phyloP scores from a whole-genome alignment of 176 grass and related monocot species.

The Ensete ventricosum region DNA sequence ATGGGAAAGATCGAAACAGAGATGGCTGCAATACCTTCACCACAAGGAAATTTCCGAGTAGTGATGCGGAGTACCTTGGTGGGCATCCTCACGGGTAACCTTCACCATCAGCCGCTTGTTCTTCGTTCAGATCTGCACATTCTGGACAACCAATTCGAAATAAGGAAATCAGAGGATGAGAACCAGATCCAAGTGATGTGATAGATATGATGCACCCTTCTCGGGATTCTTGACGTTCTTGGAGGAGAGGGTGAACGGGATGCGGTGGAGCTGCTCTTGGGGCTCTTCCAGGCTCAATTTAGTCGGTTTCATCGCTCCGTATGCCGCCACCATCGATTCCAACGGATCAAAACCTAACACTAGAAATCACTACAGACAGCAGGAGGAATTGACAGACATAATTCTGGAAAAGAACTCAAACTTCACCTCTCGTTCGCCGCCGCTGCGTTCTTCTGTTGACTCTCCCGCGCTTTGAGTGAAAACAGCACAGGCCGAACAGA shows the following conservation, averaged over 20 bases:
- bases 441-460: not conserved
- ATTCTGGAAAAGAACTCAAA: not conserved
- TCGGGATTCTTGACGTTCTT: slow-evolving; percentile 7
- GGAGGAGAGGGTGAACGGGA: slow-evolving; percentile 1
- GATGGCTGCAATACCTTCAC: not conserved
- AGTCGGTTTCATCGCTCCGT: not conserved
- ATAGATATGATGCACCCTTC: not conserved
- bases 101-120: not conserved
- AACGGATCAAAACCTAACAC: not conserved
- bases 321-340: not conserved
- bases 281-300: not conserved
- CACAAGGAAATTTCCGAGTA: slow-evolving; percentile 5
- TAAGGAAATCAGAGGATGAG: not conserved
- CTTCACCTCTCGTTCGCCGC: not conserved
- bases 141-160: not conserved
- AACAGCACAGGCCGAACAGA: not conserved
- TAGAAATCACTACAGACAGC: not conserved
- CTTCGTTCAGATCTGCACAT: slow-evolving; percentile 2
- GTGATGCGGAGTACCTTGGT: slow-evolving; percentile 6
- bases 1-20: not conserved
- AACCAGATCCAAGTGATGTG: not conserved
- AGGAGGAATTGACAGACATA: not conserved
- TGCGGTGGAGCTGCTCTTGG: not conserved
- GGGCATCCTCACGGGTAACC: slow-evolving; percentile 6
- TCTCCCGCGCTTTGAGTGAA: not conserved